These are phyloP conservation scores for Fusarium sp. DNA, from an alignment of 2,329 filamentous ascomycete species.

Conservation along the genomic window DNA sequence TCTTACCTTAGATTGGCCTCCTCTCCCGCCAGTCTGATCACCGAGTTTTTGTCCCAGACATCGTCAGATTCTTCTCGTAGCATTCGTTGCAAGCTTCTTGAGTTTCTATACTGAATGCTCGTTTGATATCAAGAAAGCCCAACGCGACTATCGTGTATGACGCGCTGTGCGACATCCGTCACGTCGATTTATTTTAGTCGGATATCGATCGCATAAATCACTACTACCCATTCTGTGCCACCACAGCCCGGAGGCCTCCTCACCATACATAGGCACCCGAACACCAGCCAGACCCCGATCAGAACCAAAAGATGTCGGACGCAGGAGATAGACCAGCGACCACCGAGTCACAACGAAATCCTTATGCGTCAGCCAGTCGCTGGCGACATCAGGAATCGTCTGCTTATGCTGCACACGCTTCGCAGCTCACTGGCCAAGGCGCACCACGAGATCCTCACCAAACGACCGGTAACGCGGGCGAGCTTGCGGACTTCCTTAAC, in stretches of 20 bases:
- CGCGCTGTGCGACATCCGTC: conserved; percentile 28
- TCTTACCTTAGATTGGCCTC: conserved; percentile 27
- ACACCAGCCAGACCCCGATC: conserved; percentile 4
- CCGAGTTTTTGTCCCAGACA: conserved; percentile 22
- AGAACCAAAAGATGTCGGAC: conserved; percentile 43
- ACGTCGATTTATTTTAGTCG: conserved; percentile 26
- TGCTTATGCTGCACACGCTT: conserved; percentile 67
- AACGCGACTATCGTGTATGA: conserved; percentile 4
- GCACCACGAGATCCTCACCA: conserved; percentile 51
- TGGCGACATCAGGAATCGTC: conserved; percentile 77
- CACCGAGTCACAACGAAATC: conserved; percentile 61
- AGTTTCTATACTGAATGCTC: conserved; percentile 4
- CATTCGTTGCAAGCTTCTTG: conserved; percentile 7
- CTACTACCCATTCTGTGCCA: conserved; percentile 27
- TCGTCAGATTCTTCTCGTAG: conserved; percentile 11
- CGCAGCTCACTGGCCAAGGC: conserved; percentile 46
- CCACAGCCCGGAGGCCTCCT: conserved; percentile 34
- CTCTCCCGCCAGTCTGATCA: conserved; percentile 8
- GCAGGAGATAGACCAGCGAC: conserved; percentile 42
- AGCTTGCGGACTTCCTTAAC: conserved; percentile 72
- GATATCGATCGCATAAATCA: conserved; percentile 27
- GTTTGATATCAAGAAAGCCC: conserved; percentile 5
- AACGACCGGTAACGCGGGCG: conserved; percentile 61
- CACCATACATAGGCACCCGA: conserved; percentile 1
- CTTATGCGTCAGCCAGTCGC: conserved; percentile 69